Conservation (phyloP, 2,329 filamentous ascomycete genomes). For the Daldinia sp. region DNA sequence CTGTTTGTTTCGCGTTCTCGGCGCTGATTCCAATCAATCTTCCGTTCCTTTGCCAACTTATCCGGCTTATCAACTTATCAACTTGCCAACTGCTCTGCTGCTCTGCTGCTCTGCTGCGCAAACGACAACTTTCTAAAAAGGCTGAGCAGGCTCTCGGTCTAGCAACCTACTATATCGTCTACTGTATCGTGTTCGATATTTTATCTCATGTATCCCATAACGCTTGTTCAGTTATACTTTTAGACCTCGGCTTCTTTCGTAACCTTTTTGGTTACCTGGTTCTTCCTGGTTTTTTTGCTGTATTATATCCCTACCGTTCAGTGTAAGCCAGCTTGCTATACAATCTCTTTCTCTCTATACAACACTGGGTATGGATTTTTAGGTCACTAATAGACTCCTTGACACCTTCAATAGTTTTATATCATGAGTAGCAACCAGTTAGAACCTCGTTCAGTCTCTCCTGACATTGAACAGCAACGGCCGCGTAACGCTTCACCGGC, state of each 20-base stretch:
- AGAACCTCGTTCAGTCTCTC: slow-evolving; percentile 38
- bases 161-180: slow-evolving; percentile 6
- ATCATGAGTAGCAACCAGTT: slow-evolving; percentile 42
- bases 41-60: not conserved
- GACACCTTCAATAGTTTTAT: slow-evolving; percentile 16
- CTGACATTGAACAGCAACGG: slow-evolving; percentile 49
- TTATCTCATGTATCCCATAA: slow-evolving; percentile 32
- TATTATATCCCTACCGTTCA: slow-evolving; percentile 16
- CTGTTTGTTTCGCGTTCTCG: slow-evolving; percentile 31
- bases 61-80: not conserved
- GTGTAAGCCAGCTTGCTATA: slow-evolving; percentile 24
- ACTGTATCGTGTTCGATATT: slow-evolving; percentile 1
- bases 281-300: not conserved
- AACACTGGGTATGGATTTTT: not conserved
- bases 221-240: slow-evolving; percentile 19
- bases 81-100: slow-evolving; percentile 5
- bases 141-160: slow-evolving; percentile 42
- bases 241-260: slow-evolving; percentile 24
- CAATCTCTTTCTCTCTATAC: not conserved
- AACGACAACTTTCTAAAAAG: slow-evolving; percentile 22
- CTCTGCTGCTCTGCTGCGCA: slow-evolving; percentile 8
- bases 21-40: slow-evolving; percentile 8
- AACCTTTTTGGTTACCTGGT: not conserved
- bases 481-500: slow-evolving; percentile 26
- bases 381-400: slow-evolving; percentile 21